Conservation (phyloP, 2,329 filamentous ascomycete genomes). For the Didymella glomerata region DNA sequence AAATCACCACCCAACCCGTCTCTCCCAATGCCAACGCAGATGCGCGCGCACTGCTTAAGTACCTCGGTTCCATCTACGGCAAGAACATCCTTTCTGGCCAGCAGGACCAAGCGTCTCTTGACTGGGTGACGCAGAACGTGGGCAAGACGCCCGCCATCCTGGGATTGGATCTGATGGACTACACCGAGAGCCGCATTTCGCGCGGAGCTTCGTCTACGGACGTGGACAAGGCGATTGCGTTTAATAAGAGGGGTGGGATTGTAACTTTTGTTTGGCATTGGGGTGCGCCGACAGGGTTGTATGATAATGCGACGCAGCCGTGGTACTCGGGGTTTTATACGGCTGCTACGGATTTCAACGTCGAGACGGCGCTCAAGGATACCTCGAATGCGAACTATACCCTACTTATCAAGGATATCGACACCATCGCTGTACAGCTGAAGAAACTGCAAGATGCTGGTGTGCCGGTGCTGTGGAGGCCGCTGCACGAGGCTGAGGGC, state of each 20-base stretch:
- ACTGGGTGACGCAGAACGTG: conserved; percentile 56
- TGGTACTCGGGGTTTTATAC: conserved; percentile 63
- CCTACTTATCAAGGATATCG: conserved; percentile 58
- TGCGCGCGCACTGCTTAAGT: conserved; percentile 53
- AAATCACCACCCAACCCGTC: conserved; percentile 52
- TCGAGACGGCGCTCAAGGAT: conserved; percentile 54
- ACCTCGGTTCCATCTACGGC: conserved; percentile 57
- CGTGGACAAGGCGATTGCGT: conserved; percentile 59
- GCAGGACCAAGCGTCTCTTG: conserved; percentile 55
- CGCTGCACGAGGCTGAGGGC: conserved; percentile 62
- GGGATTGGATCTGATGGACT: conserved; percentile 60
- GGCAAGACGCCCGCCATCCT: conserved; percentile 60
- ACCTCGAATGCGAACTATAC: conserved; percentile 59
- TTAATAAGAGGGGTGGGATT: conserved; percentile 56
- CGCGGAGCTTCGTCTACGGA: conserved; percentile 54
- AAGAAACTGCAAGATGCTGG: conserved; percentile 55
- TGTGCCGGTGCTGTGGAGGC: conserved; percentile 59
- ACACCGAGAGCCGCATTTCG: conserved; percentile 58
- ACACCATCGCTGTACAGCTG: conserved; percentile 59
- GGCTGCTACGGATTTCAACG: conserved; percentile 59
- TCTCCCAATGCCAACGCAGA: conserved; percentile 51
- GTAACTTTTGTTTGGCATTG: conserved; percentile 61
- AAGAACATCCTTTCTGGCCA: conserved; percentile 60
- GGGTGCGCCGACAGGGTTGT: conserved; percentile 58
- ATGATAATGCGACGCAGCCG: conserved; percentile 56